Percentiles rank a stretch among this genome's conserved stretches.
These are phyloP conservation scores for Xylaria sp. DNA, from an alignment of 2,329 filamentous ascomycete genomes.

Conservation along the genomic window DNA sequence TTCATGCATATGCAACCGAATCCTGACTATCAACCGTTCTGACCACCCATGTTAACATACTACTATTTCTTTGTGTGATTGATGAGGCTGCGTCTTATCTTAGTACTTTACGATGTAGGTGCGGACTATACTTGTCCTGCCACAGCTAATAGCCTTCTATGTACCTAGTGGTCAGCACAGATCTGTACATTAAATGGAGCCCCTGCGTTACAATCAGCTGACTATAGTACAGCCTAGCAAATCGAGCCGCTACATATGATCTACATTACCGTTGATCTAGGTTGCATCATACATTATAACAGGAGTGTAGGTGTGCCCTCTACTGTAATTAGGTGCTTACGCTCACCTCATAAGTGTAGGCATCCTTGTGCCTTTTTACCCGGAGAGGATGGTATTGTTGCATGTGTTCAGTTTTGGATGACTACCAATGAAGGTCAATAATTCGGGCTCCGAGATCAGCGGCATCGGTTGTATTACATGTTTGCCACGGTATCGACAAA, in stretches of 20 bases:
- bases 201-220: neutral
- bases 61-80: neutral
- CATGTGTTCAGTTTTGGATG: neutral
- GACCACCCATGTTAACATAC: neutral
- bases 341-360: neutral
- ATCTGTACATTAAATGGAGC: neutral
- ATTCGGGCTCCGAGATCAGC: neutral
- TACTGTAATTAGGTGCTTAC: neutral
- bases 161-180: neutral
- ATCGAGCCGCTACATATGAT: constrained; percentile 11
- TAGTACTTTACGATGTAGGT: neutral
- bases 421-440: neutral
- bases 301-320: neutral
- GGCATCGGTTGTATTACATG: neutral
- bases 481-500: neutral
- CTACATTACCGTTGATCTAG: neutral
- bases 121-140: neutral
- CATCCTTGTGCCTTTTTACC: neutral
- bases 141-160: too few relatives aligned
- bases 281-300: neutral
- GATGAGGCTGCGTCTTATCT: neutral
- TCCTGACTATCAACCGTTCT: neutral
- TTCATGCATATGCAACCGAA: neutral
- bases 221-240: neutral
- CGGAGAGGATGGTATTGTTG: too few relatives aligned